Conservation (phyloP, 78 protist genomes). For the Dictyostelium citrinum region DNA sequence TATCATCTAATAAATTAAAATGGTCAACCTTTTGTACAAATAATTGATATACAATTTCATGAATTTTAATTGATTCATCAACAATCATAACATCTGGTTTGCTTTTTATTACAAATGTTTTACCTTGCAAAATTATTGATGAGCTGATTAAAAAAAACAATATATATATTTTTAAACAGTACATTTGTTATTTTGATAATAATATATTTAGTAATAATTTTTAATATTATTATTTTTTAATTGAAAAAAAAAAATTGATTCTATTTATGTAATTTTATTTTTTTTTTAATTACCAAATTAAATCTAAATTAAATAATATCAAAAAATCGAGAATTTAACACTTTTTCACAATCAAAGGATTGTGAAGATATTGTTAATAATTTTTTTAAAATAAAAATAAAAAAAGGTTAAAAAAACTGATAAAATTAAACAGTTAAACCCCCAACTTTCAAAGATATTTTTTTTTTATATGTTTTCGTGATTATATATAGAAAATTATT, state of each 20-base stretch:
- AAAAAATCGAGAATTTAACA: neutral
- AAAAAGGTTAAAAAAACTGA: neutral
- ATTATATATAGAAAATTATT: too few relatives aligned
- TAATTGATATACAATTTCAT: neutral
- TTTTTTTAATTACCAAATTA: too few relatives aligned
- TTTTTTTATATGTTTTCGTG: neutral
- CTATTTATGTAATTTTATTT: too few relatives aligned
- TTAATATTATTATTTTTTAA: too few relatives aligned
- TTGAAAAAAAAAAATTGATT: too few relatives aligned
- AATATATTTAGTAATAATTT: too few relatives aligned
- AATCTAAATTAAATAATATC: neutral
- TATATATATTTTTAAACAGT: neutral
- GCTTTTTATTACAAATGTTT: neutral
- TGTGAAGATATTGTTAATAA: neutral
- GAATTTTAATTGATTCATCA: neutral
- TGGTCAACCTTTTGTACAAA: conserved; percentile 8
- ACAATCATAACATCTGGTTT: neutral
- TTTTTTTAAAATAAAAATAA: neutral
- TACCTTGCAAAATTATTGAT: neutral
- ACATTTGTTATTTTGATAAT: neutral
- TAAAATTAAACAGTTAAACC: neutral
- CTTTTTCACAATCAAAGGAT: neutral
- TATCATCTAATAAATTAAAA: neutral
- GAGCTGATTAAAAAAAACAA: neutral
- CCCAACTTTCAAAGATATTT: neutral